These are phyloP conservation scores for Sporothrix curviconia DNA, from an alignment of 2,329 filamentous ascomycete genomes.

Conservation along the genomic window DNA sequence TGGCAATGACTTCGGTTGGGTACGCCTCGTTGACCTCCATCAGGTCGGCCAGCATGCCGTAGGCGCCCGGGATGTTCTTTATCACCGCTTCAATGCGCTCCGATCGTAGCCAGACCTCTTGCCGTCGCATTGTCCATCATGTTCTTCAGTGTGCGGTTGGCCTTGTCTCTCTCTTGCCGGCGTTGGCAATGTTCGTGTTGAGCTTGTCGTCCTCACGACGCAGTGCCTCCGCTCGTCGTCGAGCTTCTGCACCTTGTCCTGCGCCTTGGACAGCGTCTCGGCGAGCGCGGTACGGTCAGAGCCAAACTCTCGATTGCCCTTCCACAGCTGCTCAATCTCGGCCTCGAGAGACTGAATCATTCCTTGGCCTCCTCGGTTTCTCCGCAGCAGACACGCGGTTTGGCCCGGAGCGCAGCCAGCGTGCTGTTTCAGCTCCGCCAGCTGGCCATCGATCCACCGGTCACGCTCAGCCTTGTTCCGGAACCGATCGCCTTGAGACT, in stretches of 20 bases:
- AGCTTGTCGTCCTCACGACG: constrained; percentile 87
- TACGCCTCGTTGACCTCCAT: constrained; percentile 80
- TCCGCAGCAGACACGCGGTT: constrained; percentile 78
- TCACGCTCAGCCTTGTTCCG: constrained; percentile 84
- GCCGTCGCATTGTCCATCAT: constrained; percentile 88
- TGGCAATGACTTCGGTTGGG: constrained; percentile 86
- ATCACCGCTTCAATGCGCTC: constrained; percentile 73
- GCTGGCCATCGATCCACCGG: constrained; percentile 70
- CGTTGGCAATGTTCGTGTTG: constrained; percentile 67
- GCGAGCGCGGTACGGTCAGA: constrained; percentile 65
- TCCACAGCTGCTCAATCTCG: constrained; percentile 66
- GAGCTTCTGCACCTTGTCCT: constrained; percentile 70
- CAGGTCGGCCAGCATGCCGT: constrained; percentile 90
- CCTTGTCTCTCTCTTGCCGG: constrained; percentile 68
- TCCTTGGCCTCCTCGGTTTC: constrained; percentile 45
- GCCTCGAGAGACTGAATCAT: constrained; percentile 50
- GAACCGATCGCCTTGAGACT: constrained; percentile 82
- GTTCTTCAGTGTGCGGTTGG: constrained; percentile 70
- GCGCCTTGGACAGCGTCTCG: constrained; percentile 68
- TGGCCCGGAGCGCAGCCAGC: constrained; percentile 73
- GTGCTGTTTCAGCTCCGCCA: constrained; percentile 72
- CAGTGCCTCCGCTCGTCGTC: constrained; percentile 82
- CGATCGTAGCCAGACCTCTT: constrained; percentile 78
- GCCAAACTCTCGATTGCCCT: constrained; percentile 71
- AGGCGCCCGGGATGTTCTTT: constrained; percentile 76